Conservation (phyloP, 768 basidiomycete species). For the Pleurotus citrinopileatus region DNA sequence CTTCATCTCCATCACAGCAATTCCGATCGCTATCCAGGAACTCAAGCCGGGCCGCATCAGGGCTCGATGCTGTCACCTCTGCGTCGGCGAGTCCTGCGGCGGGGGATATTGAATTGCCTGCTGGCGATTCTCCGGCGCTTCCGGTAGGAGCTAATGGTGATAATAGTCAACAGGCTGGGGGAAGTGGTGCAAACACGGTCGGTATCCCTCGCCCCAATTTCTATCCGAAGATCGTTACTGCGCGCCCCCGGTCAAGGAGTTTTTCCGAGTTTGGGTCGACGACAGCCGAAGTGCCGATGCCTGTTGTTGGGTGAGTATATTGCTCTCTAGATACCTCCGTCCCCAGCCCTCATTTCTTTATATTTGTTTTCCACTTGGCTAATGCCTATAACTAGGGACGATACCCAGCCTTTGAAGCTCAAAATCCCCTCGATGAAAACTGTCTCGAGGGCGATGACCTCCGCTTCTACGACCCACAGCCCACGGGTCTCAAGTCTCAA, state of each 20-base stretch:
- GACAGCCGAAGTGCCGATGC: slow-evolving; percentile 25
- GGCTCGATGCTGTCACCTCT: too few relatives aligned
- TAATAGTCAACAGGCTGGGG: not conserved
- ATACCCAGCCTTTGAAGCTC: slow-evolving; percentile 18
- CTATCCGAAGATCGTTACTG: slow-evolving; percentile 48
- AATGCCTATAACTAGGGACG: slow-evolving; percentile 20
- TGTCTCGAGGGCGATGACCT: slow-evolving; percentile 11
- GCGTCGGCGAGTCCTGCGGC: too few relatives aligned
- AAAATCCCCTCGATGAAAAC: slow-evolving; percentile 19
- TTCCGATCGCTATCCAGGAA: too few relatives aligned
- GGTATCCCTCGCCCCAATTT: slow-evolving; percentile 62
- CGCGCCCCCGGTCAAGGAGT: slow-evolving; percentile 69
- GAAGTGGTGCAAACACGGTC: not conserved
- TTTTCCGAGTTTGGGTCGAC: slow-evolving; percentile 68
- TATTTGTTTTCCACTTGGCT: not conserved
- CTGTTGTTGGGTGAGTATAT: slow-evolving; percentile 27
- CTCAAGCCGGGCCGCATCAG: too few relatives aligned
- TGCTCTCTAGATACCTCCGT: slow-evolving; percentile 3
- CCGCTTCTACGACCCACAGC: slow-evolving; percentile 8
- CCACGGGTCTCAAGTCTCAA: slow-evolving; percentile 11
- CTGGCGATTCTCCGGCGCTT: too few relatives aligned
- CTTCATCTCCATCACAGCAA: too few relatives aligned
- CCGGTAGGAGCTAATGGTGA: not conserved
- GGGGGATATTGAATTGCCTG: too few relatives aligned
- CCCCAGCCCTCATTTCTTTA: slow-evolving; percentile 2